A percentile compares a stretch with the other conserved stretches of the same genome.
Conservation (phyloP, 768 basidiomycete genomes). For the Naganishia vishniacii region DNA sequence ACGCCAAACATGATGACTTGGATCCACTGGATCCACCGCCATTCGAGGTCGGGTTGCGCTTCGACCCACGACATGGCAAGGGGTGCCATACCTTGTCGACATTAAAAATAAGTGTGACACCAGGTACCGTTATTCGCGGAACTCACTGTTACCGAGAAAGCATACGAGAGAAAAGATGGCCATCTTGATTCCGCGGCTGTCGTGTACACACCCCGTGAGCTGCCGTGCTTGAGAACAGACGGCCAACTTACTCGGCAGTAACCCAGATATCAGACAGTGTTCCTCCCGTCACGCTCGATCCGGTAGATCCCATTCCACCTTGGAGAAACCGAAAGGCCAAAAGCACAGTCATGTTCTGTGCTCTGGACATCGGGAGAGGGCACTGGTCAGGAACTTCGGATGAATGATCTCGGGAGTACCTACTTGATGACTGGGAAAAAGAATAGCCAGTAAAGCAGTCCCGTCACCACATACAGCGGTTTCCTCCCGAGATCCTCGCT, state of each 20-base stretch:
- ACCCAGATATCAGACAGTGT: constrained; percentile 49
- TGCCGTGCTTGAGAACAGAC: too few relatives aligned
- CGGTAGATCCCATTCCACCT: constrained; percentile 47
- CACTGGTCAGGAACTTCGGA: background rate
- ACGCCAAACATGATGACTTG: constrained; percentile 59
- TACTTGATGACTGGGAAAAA: constrained; percentile 25
- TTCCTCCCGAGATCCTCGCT: constrained; percentile 35
- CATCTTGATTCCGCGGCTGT: constrained; percentile 27
- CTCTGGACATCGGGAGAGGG: constrained; percentile 37
- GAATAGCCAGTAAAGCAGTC: constrained; percentile 34
- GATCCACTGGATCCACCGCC: constrained; percentile 84
- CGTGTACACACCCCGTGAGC: too few relatives aligned
- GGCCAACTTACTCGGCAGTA: constrained; percentile 39
- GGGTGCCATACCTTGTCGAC: constrained; percentile 64
- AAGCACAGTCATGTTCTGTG: constrained; percentile 46
- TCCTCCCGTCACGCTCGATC: constrained; percentile 49
- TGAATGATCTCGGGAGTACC: background rate
- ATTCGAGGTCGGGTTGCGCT: constrained; percentile 56
- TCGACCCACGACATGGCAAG: constrained; percentile 59
- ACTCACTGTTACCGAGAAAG: constrained; percentile 6
- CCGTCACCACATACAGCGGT: constrained; percentile 41
- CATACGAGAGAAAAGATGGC: background rate
- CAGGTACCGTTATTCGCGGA: background rate
- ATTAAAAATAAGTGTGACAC: too few relatives aligned
- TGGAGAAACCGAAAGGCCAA: constrained; percentile 46